Base-by-base conservation (phyloP, 2,329 filamentous ascomycete species). In the Gnomoniopsis smithogilvyi region DNA sequence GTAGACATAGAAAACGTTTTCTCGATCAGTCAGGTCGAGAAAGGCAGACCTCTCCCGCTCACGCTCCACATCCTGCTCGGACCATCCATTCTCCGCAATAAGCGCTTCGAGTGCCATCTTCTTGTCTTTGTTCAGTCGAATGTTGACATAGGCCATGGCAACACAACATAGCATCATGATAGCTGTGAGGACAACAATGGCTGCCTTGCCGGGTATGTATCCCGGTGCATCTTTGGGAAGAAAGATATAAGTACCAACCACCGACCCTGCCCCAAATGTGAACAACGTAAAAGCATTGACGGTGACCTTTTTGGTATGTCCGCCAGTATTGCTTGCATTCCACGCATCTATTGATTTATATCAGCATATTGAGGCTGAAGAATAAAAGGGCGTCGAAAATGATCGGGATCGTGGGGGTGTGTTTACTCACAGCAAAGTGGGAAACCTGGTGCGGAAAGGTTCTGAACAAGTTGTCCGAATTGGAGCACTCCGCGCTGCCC, bases 221-320 rank as follows among this genome's bases (percentile, higher is more conserved):
- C 64, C 59, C 2, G 57, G 57, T 26, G 63, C 64, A 34, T 69
- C 66, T 15, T 57, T 59, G 2, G 62, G 53, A 10, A 65, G 62
- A 54, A 69, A 69, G 1, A 66, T 66, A 34, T 69, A 66, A 1
- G 67, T 66, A 1, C 66, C 67, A 24, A 68, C 65, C 61, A 65
- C 65, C 56, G 66, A 64, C 3, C 63, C 65, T 15, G 60, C 60
- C 12, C 62, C 62, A 30, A 65, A 66, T 1, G 61, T 61, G 10
- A 67, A 52, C 43, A 65, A 63, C 54, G 66, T 65, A 1, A 65
- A 34, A 1, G 64, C 64, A 33, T 68, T 68, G 46, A 68, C 66
- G 1, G 66, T 68, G 15, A 64, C 67, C 54, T 68, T 69, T 51
- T 70, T 70, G 15, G 68, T 70, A 58, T 70, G 67, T 1, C 68